phyloP scores from a whole-genome alignment of 345 rosid species.

The Hibiscus syriacus region DNA sequence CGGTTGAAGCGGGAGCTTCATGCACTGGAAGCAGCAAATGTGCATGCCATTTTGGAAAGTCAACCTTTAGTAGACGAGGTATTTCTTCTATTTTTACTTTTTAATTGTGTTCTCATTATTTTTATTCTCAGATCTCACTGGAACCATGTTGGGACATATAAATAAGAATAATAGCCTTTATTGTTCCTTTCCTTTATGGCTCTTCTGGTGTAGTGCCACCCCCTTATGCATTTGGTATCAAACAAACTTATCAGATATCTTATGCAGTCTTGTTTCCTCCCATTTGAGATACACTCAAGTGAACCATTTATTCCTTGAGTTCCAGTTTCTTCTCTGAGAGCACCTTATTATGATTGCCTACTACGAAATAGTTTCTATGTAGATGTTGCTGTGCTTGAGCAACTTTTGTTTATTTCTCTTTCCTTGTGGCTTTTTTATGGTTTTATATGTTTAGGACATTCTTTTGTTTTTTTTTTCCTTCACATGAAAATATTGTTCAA shows the following conservation, averaged over 20 bases:
- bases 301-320: not conserved
- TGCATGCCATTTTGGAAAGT: conserved; percentile 96
- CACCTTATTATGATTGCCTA: not conserved
- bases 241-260: not conserved
- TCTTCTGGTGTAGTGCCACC: not conserved
- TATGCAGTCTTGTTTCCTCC: not conserved
- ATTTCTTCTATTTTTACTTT: not conserved
- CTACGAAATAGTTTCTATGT: not conserved
- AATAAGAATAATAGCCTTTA: not conserved
- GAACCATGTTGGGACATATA: not conserved
- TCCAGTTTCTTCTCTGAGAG: not conserved
- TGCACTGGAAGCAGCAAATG: conserved; percentile 98
- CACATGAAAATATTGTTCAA: not conserved
- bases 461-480: not conserved
- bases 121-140: not conserved
- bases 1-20: conserved; percentile 94
- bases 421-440: not conserved
- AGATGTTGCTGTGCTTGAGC: not conserved
- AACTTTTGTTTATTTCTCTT: not conserved
- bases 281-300: not conserved
- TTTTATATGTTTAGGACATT: not conserved
- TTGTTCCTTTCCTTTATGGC: not conserved
- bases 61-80: conserved; percentile 94
- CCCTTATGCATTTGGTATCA: not conserved
- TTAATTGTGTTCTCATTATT: not conserved